Evolutionary conservation across 2,329 filamentous ascomycete genomes (phyloP).

Genomic region (Fusarium lyarnte): DNA sequence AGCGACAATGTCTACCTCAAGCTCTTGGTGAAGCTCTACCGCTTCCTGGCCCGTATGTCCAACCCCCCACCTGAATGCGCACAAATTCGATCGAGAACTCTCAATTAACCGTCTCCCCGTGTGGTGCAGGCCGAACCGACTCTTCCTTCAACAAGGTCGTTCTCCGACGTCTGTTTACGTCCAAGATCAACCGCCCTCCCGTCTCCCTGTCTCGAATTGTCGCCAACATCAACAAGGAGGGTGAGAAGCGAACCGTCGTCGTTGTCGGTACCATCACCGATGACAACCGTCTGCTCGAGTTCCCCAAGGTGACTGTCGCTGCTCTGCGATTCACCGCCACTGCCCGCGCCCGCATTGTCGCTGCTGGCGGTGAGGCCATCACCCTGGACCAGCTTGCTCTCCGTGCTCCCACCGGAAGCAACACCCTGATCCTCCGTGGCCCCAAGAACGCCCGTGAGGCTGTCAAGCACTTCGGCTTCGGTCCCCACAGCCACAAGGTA

Average conservation of each 20-base stretch:
- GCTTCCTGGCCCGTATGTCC: slow-evolving; percentile 91
- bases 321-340: slow-evolving; percentile 97
- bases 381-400: slow-evolving; percentile 98
- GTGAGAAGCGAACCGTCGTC: slow-evolving; percentile 87
- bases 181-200: slow-evolving; percentile 96
- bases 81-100: not conserved
- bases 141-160: slow-evolving; percentile 98
- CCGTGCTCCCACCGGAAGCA: slow-evolving; percentile 92
- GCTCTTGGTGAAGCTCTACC: slow-evolving; percentile 97
- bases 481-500: slow-evolving; percentile 97
- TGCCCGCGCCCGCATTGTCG: slow-evolving; percentile 90
- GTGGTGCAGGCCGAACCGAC: slow-evolving; percentile 85
- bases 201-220: slow-evolving; percentile 93
- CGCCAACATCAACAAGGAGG: slow-evolving; percentile 71
- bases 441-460: slow-evolving; percentile 99
- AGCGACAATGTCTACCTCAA: slow-evolving; percentile 98
- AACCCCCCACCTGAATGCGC: slow-evolving; percentile 38
- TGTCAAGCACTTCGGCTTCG: slow-evolving; percentile 99
- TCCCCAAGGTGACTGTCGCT: slow-evolving; percentile 93
- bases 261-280: slow-evolving; percentile 96
- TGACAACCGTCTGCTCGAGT: slow-evolving; percentile 90
- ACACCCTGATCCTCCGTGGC: slow-evolving; percentile 96
- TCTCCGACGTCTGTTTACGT: slow-evolving; percentile 97
- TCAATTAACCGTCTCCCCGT: slow-evolving; percentile 12
- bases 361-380: slow-evolving; percentile 93